phyloP scores from a whole-genome alignment of 73 alveolate genomes.

The Tetrahymena borealis region DNA sequence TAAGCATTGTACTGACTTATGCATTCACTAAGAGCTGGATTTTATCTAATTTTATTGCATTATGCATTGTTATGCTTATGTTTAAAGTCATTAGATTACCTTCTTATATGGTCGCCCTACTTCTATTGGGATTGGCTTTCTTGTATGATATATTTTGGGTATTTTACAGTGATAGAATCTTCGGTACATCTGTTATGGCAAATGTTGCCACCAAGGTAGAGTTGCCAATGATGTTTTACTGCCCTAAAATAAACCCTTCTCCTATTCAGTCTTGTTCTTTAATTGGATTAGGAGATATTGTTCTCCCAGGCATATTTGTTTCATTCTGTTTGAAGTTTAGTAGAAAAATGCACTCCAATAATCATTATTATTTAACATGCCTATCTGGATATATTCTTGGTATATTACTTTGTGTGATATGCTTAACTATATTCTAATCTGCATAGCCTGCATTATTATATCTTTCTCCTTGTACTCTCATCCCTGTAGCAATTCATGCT shows the following conservation, averaged over 20 bases:
- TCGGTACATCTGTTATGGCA: constrained; percentile 94
- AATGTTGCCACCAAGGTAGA: constrained; percentile 87
- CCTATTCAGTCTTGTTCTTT: constrained; percentile 54
- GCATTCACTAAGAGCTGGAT: constrained; percentile 67
- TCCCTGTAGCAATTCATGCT: constrained; percentile 6
- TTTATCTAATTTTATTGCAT: constrained; percentile 76
- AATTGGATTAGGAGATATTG: constrained; percentile 95
- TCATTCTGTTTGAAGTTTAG: constrained; percentile 85
- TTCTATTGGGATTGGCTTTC: constrained; percentile 70
- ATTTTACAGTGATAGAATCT: constrained; percentile 29
- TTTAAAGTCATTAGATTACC: constrained; percentile 78
- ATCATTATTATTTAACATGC: constrained; percentile 10
- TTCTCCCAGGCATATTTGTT: constrained; percentile 90
- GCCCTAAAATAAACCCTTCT: constrained; percentile 66
- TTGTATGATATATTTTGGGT: constrained; percentile 95
- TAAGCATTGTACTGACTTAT: constrained; percentile 5
- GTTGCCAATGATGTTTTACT: constrained; percentile 88
- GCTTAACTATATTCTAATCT: constrained; percentile 5
- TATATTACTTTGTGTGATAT: constrained; percentile 13
- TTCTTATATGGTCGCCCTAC: constrained; percentile 76
- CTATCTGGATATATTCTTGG: constrained; percentile 28
- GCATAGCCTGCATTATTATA: constrained; percentile 53
- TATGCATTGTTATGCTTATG: constrained; percentile 63
- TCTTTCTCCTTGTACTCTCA: constrained; percentile 28
- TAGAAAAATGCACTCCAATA: not conserved